Conservation (phyloP, 1,284 basidiomycete genomes). For the Cutaneotrichosporon cyanovorans region DNA sequence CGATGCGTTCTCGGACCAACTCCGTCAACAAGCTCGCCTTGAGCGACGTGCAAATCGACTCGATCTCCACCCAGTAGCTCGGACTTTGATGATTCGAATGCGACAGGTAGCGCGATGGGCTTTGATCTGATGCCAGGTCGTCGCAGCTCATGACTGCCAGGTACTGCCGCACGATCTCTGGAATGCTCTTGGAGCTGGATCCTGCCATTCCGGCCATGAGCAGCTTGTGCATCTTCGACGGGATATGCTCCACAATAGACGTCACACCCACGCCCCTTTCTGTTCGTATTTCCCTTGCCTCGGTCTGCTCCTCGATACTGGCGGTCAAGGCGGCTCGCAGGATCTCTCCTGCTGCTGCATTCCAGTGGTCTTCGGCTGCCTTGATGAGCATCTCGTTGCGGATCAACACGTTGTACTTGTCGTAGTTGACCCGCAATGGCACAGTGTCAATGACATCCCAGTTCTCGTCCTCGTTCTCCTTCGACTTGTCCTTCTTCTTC, state of each 20-base stretch:
- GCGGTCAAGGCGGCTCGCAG: slow-evolving; percentile 63
- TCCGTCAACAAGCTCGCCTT: slow-evolving; percentile 68
- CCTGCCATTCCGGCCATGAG: slow-evolving; percentile 30
- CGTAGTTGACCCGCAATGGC: slow-evolving; percentile 60
- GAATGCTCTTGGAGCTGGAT: slow-evolving; percentile 17
- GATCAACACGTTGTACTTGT: slow-evolving; percentile 79
- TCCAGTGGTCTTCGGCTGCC: slow-evolving; percentile 69
- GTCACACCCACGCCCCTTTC: slow-evolving; percentile 24
- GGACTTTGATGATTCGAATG: slow-evolving; percentile 50
- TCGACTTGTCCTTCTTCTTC: slow-evolving; percentile 5
- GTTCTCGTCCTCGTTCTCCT: slow-evolving; percentile 11
- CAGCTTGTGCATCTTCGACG: slow-evolving; percentile 17
- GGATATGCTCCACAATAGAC: slow-evolving; percentile 27
- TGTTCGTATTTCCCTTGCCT: slow-evolving; percentile 44
- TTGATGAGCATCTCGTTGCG: slow-evolving; percentile 74
- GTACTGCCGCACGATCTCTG: slow-evolving; percentile 32
- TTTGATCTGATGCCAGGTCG: slow-evolving; percentile 23
- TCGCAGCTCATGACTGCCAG: slow-evolving; percentile 33
- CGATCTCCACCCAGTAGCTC: slow-evolving; percentile 67
- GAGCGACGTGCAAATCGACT: slow-evolving; percentile 63
- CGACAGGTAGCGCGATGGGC: slow-evolving; percentile 53
- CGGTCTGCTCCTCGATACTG: slow-evolving; percentile 53
- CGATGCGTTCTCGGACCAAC: slow-evolving; percentile 73
- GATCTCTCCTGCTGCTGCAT: slow-evolving; percentile 62
- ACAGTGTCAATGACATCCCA: slow-evolving; percentile 16